A percentile compares a stretch with the other conserved stretches of the same genome.
Conservation (phyloP, 2,329 filamentous ascomycete genomes). For the Calonectria pteridis region DNA sequence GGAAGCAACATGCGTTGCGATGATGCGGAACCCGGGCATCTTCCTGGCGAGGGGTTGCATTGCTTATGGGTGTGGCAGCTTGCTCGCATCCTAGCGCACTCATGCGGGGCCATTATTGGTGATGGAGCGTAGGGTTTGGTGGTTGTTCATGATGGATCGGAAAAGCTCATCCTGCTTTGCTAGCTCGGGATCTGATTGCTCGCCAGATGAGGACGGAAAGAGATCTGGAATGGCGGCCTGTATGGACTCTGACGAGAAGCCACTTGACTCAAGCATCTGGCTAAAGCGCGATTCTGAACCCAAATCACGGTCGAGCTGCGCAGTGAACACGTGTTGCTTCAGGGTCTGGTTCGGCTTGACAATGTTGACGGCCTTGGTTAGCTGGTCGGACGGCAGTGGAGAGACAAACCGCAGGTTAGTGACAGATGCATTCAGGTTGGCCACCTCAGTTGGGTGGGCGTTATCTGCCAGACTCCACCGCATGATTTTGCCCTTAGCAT, state of each 20-base stretch:
- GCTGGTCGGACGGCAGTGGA: slow-evolving; percentile 60
- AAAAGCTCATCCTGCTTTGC: slow-evolving; percentile 58
- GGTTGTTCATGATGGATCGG: slow-evolving; percentile 59
- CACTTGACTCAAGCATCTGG: slow-evolving; percentile 59
- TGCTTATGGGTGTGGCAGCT: slow-evolving; percentile 15
- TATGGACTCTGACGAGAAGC: slow-evolving; percentile 61
- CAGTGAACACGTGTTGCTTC: slow-evolving; percentile 73
- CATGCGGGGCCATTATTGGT: slow-evolving; percentile 26
- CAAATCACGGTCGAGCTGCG: slow-evolving; percentile 68
- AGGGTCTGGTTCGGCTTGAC: slow-evolving; percentile 84
- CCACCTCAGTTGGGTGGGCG: slow-evolving; percentile 74
- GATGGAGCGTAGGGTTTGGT: slow-evolving; percentile 45
- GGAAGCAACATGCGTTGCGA: slow-evolving; percentile 29
- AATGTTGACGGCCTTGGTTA: slow-evolving; percentile 69
- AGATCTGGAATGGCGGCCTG: slow-evolving; percentile 65
- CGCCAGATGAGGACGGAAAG: slow-evolving; percentile 40
- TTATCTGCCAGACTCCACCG: slow-evolving; percentile 84
- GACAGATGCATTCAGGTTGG: slow-evolving; percentile 82
- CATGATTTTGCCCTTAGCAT: slow-evolving; percentile 82
- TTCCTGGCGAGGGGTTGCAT: slow-evolving; percentile 23
- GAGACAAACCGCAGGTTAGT: slow-evolving; percentile 84
- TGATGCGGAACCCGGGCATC: slow-evolving; percentile 25
- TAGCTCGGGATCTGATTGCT: slow-evolving; percentile 35
- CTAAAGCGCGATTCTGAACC: slow-evolving; percentile 57
- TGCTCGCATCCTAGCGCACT: slow-evolving; percentile 22